A percentile compares a stretch with the other conserved stretches of the same genome.
Conservation (phyloP, 2,329 filamentous ascomycete species). For the Microdochium nivale region DNA sequence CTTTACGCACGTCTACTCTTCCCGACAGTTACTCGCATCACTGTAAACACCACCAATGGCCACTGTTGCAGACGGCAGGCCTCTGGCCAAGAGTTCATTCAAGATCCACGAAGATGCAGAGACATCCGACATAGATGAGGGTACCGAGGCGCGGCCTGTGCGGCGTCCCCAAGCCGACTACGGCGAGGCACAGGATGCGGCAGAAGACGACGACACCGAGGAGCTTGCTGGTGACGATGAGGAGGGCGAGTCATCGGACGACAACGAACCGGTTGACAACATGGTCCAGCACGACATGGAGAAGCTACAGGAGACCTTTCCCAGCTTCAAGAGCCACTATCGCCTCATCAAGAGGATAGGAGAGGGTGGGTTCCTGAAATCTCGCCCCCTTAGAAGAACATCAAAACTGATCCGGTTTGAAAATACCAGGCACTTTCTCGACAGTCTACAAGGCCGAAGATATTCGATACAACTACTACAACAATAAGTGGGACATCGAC, state of each 20-base stretch:
- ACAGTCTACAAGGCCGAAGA: constrained; percentile 99
- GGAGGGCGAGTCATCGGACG: constrained; percentile 41
- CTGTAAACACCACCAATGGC: constrained; percentile 5
- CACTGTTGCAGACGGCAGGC: constrained; percentile 18
- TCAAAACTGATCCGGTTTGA: constrained; percentile 5
- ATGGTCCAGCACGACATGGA: constrained; percentile 78
- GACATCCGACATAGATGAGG: constrained; percentile 19
- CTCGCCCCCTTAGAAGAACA: not conserved
- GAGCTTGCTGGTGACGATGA: constrained; percentile 26
- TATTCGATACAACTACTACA: constrained; percentile 70
- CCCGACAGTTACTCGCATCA: too few relatives aligned
- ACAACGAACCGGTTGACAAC: constrained; percentile 56
- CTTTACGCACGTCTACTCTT: too few relatives aligned
- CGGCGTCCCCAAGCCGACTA: constrained; percentile 19
- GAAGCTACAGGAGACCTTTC: constrained; percentile 72
- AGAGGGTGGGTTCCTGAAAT: constrained; percentile 55
- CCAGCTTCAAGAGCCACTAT: constrained; percentile 75
- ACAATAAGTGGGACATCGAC: constrained; percentile 80
- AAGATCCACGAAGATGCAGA: constrained; percentile 26
- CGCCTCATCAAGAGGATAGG: constrained; percentile 93
- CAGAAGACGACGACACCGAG: constrained; percentile 28
- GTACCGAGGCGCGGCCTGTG: constrained; percentile 1
- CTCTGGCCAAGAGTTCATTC: constrained; percentile 21
- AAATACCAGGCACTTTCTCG: constrained; percentile 80
- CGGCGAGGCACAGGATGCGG: constrained; percentile 20